Conservation (phyloP, 2,329 filamentous ascomycete species). For the Stagonosporopsis tanaceti region DNA sequence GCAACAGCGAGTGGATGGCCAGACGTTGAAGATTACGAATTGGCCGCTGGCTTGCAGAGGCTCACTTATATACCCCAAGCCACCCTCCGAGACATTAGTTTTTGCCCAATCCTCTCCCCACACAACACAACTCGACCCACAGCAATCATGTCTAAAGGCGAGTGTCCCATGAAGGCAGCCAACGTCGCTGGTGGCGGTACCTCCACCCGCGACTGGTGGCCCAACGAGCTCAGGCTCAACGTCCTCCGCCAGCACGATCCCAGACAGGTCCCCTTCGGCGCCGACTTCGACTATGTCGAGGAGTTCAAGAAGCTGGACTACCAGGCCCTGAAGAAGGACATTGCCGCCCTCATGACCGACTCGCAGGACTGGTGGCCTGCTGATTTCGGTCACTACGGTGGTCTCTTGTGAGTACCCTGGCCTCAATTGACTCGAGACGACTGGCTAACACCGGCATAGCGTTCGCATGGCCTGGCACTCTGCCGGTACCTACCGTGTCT, state of each 20-base stretch:
- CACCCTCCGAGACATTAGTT: slow-evolving; percentile 14
- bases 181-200: slow-evolving; percentile 68
- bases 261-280: slow-evolving; percentile 68
- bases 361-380: slow-evolving; percentile 85
- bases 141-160: slow-evolving; percentile 43
- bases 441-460: slow-evolving; percentile 27
- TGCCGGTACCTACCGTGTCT: slow-evolving; percentile 78
- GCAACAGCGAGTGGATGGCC: slow-evolving; percentile 34
- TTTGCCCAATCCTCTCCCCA: slow-evolving; percentile 8
- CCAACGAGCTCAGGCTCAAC: slow-evolving; percentile 70
- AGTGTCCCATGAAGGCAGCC: slow-evolving; percentile 47
- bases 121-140: slow-evolving; percentile 24
- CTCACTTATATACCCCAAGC: slow-evolving; percentile 32
- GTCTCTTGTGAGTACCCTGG: slow-evolving; percentile 63
- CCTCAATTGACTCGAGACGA: not conserved
- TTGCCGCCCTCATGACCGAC: slow-evolving; percentile 75
- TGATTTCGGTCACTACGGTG: slow-evolving; percentile 82
- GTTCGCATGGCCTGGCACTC: slow-evolving; percentile 85
- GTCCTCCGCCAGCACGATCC: slow-evolving; percentile 76
- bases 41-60: slow-evolving; percentile 21
- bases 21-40: slow-evolving; percentile 43
- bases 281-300: slow-evolving; percentile 74
- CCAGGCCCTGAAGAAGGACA: slow-evolving; percentile 75
- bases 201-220: slow-evolving; percentile 77
- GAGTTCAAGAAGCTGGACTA: slow-evolving; percentile 79